Evolutionary conservation across 169 alveolate genomes (phyloP).

Genomic region (Fabrea salina): DNA sequence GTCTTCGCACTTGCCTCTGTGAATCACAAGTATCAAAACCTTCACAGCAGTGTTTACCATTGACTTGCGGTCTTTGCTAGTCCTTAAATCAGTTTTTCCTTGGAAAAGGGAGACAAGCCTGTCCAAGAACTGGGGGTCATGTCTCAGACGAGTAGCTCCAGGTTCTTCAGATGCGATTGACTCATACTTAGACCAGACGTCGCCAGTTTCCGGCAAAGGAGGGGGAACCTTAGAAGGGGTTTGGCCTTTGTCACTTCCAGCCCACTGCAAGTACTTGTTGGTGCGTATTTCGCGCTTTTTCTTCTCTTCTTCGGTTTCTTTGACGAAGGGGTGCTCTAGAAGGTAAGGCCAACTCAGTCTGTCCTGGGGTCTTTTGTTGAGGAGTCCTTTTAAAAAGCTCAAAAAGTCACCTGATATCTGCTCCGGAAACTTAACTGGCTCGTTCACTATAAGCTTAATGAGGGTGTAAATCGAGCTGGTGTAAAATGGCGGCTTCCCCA

Average conservation of each 20-base stretch:
- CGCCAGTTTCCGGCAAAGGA: slow-evolving; percentile 26
- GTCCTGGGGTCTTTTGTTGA: slow-evolving; percentile 85
- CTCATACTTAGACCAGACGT: slow-evolving; percentile 60
- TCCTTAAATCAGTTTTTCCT: slow-evolving; percentile 43
- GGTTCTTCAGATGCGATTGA: slow-evolving; percentile 48
- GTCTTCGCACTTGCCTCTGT: slow-evolving; percentile 61
- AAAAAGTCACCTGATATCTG: slow-evolving; percentile 83
- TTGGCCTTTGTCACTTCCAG: slow-evolving; percentile 30
- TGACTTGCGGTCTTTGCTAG: slow-evolving; percentile 40
- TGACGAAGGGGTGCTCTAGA: slow-evolving; percentile 84
- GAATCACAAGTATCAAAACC: slow-evolving; percentile 49
- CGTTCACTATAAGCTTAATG: slow-evolving; percentile 83
- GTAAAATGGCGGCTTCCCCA: slow-evolving; percentile 91
- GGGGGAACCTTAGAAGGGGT: slow-evolving; percentile 9
- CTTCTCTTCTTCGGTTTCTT: slow-evolving; percentile 80
- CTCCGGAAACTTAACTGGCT: slow-evolving; percentile 88
- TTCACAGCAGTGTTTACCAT: slow-evolving; percentile 41
- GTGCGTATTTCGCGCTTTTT: slow-evolving; percentile 57
- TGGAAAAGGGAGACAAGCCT: slow-evolving; percentile 48
- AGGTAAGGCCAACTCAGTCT: slow-evolving; percentile 88
- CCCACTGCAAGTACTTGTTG: slow-evolving; percentile 57
- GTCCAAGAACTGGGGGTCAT: slow-evolving; percentile 59
- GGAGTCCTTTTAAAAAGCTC: slow-evolving; percentile 80
- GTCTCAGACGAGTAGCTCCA: slow-evolving; percentile 67
- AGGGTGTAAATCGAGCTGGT: slow-evolving; percentile 82